Evolutionary conservation across 352 stramenopile species (phyloP).

Genomic region (Phytophthora melonis): DNA sequence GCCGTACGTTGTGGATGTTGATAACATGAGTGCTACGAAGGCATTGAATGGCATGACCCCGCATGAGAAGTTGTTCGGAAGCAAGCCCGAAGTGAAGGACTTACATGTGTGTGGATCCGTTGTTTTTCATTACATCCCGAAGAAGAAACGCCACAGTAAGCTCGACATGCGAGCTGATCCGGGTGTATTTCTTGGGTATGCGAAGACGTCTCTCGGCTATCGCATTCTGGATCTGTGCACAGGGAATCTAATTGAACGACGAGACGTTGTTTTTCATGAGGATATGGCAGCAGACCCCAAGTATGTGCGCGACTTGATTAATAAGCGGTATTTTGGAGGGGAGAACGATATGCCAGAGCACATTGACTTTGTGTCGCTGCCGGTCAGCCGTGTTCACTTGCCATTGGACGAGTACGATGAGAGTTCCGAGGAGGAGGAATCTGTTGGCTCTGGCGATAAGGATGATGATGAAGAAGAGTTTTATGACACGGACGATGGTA

Average conservation of each 20-base stretch:
- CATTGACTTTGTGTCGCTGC: no score
- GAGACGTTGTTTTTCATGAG: slow-evolving; percentile 13
- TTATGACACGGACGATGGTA: background rate
- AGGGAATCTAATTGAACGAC: slow-evolving; percentile 6
- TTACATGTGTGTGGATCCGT: slow-evolving; percentile 14
- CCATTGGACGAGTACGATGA: no score
- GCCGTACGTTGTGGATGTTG: slow-evolving; percentile 13
- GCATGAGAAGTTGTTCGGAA: slow-evolving; percentile 3
- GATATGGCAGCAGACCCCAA: slow-evolving; percentile 1
- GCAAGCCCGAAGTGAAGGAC: slow-evolving; percentile 11
- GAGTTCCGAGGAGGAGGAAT: no score
- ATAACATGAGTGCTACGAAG: slow-evolving; percentile 18
- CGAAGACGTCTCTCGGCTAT: slow-evolving; percentile 5
- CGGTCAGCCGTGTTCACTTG: no score
- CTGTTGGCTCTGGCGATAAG: no score
- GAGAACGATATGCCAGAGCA: no score
- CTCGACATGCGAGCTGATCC: slow-evolving; percentile 4
- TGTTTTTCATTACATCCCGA: slow-evolving; percentile 11
- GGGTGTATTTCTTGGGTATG: slow-evolving; percentile 6
- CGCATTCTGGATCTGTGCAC: slow-evolving; percentile 5
- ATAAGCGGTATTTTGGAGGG: no score
- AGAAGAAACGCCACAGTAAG: slow-evolving; percentile 3
- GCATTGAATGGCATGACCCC: slow-evolving; percentile 7
- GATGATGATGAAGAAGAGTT: background rate
- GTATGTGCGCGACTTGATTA: no score